Conservation (phyloP, 2,329 filamentous ascomycete species). For the Sporothrix schenckii region DNA sequence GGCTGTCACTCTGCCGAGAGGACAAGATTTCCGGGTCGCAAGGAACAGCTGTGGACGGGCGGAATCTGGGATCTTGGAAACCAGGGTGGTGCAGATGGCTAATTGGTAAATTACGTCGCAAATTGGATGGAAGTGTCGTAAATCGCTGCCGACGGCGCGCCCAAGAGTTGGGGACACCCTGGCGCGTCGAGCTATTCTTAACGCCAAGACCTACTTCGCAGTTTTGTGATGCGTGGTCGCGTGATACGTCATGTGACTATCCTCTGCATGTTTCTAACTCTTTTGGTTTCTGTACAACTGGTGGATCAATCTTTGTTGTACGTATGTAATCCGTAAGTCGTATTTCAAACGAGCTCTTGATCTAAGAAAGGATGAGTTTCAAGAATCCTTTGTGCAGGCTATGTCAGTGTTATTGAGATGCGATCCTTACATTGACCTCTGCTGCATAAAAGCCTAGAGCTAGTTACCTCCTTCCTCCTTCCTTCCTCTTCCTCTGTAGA, state of each 20-base stretch:
- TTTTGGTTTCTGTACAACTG: neutral
- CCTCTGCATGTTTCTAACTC: neutral
- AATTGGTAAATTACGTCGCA: neutral
- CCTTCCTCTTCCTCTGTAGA: no score
- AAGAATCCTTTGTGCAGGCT: no score
- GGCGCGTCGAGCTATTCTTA: slow-evolving; percentile 25
- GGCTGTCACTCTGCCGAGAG: neutral
- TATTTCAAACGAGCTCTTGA: no score
- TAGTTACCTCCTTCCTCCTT: no score
- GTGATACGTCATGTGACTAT: slow-evolving; percentile 12
- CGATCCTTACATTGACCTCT: no score
- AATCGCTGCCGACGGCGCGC: slow-evolving; percentile 13
- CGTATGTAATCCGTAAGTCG: no score
- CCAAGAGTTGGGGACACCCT: slow-evolving; percentile 26
- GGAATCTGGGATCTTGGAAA: neutral
- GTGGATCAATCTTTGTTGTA: neutral
- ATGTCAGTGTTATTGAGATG: no score
- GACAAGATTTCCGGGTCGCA: slow-evolving; percentile 19
- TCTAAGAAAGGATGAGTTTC: no score
- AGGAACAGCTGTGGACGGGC: slow-evolving; percentile 11
- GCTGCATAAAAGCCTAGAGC: no score
- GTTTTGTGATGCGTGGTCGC: neutral
- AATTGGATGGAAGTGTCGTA: slow-evolving; percentile 3
- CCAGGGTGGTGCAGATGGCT: slow-evolving; percentile 21
- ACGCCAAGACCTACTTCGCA: neutral